Evolutionary conservation across 176 grass and related monocot species (phyloP).

Genomic region (Phyllostachys edulis): DNA sequence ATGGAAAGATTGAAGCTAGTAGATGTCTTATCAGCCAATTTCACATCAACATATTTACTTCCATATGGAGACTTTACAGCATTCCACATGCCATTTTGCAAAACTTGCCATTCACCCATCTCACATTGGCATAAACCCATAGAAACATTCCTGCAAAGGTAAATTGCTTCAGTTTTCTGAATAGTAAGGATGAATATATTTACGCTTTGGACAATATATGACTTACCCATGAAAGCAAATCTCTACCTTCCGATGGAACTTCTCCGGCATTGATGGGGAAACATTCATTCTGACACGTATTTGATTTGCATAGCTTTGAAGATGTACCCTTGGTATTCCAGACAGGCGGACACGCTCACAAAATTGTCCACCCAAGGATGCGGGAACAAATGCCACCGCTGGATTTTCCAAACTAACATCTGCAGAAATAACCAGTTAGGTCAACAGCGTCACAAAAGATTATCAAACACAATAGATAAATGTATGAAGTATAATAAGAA

Average conservation of each 20-base stretch:
- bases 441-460: background rate
- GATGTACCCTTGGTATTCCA: slow-evolving; percentile 62
- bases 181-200: background rate
- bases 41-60: slow-evolving; percentile 78
- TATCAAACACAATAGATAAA: background rate
- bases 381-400: slow-evolving; percentile 50
- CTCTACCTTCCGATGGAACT: slow-evolving; percentile 60
- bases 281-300: slow-evolving; percentile 61
- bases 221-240: slow-evolving; percentile 91
- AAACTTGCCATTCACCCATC: slow-evolving; percentile 59
- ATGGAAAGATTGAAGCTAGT: slow-evolving; percentile 71
- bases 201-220: background rate
- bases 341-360: slow-evolving; percentile 66
- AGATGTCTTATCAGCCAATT: slow-evolving; percentile 66
- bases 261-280: slow-evolving; percentile 64
- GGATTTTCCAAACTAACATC: slow-evolving; percentile 68
- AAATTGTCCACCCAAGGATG: slow-evolving; percentile 46
- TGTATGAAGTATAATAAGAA: background rate
- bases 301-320: slow-evolving; percentile 63
- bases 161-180: slow-evolving; percentile 28
- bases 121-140: slow-evolving; percentile 66
- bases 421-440: slow-evolving; percentile 27
- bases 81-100: slow-evolving; percentile 72
- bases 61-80: slow-evolving; percentile 66
- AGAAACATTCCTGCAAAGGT: slow-evolving; percentile 66